Base-by-base conservation (phyloP, 495 filamentous ascomycete species). In the Pseudoneurospora amorphoporcata region DNA sequence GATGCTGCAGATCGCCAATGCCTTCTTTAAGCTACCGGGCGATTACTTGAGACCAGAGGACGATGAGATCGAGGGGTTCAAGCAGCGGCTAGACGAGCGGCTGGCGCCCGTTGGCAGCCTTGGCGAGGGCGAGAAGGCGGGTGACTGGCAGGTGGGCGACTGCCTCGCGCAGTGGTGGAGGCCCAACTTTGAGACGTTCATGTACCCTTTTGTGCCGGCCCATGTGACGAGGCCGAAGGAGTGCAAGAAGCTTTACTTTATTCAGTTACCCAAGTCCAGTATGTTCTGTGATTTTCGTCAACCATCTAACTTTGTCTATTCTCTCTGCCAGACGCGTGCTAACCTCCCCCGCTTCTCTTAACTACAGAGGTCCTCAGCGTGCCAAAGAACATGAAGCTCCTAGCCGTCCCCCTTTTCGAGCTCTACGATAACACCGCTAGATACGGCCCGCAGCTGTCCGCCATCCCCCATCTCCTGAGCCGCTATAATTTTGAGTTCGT, bases 381-480 rank as follows among this genome's bases (percentile, higher is more conserved):
- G 19, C 95, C 95, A 2, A 99, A 99, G 87, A 99, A 99, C 84
- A 98, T 99, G 95, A 99, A 99, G 81, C 88, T 99, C 8, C 89
- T 99, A 35, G 95, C 95, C 12, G 95, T 99, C 3, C 95, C 95
- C 4, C 86, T 99, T 0, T 99, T 98, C 82, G 95, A 99, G 83
- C 87, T 99, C 23, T 99, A 98, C 83, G 95, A 98, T 78, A 99
- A 99, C 83, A 97, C 93, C 1, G 91, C 90, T 3, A 85, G 95
- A 73, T 99, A 99, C 78, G 95, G 95, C 1, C 95, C 95, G 5
- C 95, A 99, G 80, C 89, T 99, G 4, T 96, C 93, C 0, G 95
- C 95, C 3, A 98, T 99, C 65, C 95, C 95, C 8, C 96, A 98
- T 77, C 83, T 97, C 1, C 88, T 99, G 16, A 96, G 93, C 72